Conservation (phyloP, 2,329 filamentous ascomycete genomes). For the Sporothrix globosa region DNA sequence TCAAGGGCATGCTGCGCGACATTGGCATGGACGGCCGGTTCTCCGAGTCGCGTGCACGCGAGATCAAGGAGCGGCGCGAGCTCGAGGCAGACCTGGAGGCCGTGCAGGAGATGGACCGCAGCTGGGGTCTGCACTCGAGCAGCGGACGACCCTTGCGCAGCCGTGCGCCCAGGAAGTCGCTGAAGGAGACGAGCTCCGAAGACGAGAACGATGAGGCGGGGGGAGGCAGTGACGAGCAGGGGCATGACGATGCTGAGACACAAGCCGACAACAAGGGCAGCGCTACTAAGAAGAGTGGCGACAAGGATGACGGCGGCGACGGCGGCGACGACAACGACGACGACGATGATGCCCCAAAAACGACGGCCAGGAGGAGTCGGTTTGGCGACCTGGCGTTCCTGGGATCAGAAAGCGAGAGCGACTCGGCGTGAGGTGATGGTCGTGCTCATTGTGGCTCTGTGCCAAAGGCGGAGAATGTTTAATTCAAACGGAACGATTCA, state of each 20-base stretch:
- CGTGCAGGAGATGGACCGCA: conserved; percentile 77
- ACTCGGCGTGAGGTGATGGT: conserved; percentile 45
- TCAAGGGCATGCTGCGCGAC: conserved; percentile 77
- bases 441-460: no score
- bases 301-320: conserved; percentile 41
- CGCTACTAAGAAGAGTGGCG: conserved; percentile 39
- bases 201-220: conserved; percentile 39
- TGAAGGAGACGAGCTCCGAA: conserved; percentile 48
- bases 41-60: conserved; percentile 77
- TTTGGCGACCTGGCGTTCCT: conserved; percentile 65
- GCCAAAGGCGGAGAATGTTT: background rate
- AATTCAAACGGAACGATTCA: background rate
- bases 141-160: conserved; percentile 50
- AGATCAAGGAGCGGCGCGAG: conserved; percentile 87
- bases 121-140: conserved; percentile 66
- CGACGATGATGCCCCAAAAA: conserved; percentile 33
- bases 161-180: conserved; percentile 39
- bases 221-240: conserved; percentile 30
- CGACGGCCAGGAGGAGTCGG: conserved; percentile 51
- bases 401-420: conserved; percentile 62
- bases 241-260: conserved; percentile 39
- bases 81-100: conserved; percentile 81
- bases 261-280: conserved; percentile 35
- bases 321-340: conserved; percentile 42
- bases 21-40: conserved; percentile 88